A percentile compares a stretch with the other conserved stretches of the same genome.
phyloP scores from a whole-genome alignment of 306 rosid species.

The Ammopiptanthus mongolicus region DNA sequence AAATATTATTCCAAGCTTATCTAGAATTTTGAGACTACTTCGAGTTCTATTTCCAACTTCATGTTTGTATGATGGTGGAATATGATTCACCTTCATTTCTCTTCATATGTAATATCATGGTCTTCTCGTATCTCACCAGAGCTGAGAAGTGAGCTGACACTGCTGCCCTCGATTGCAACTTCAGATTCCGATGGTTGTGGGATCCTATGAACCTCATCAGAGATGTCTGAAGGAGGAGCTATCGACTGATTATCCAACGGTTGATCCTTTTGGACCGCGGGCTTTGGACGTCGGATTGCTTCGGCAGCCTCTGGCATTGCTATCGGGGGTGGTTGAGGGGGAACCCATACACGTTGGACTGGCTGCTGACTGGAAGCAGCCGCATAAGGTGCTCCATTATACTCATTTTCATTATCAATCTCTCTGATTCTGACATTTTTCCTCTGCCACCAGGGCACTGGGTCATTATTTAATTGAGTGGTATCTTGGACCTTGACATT shows the following conservation, averaged over 20 bases:
- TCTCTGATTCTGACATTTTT: constrained; percentile 64
- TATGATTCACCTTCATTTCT: constrained; percentile 27
- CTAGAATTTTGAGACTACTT: background rate
- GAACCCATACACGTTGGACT: constrained; percentile 72
- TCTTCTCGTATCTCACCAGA: constrained; percentile 61
- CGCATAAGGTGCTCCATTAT: constrained; percentile 39
- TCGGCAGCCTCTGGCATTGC: constrained; percentile 85
- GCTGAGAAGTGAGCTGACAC: background rate
- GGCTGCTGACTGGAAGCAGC: constrained; percentile 44
- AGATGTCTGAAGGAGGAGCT: constrained; percentile 37
- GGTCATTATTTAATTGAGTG: constrained; percentile 37
- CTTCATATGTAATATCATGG: constrained; percentile 18
- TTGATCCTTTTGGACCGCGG: constrained; percentile 51
- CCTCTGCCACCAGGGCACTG: constrained; percentile 71
- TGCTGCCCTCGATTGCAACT: constrained; percentile 36
- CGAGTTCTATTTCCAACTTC: constrained; percentile 1
- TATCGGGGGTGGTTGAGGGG: constrained; percentile 93
- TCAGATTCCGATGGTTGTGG: constrained; percentile 53
- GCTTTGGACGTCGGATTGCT: constrained; percentile 86
- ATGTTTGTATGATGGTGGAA: background rate
- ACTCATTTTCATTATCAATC: constrained; percentile 48
- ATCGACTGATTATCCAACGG: constrained; percentile 38
- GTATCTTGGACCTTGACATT: constrained; percentile 37
- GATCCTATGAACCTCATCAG: constrained; percentile 44
- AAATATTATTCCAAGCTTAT: constrained; percentile 3